Percentiles rank a stretch among this genome's conserved stretches.
phyloP scores from a whole-genome alignment of 83 land plant species.

The Diphasiastrum complanatum region DNA sequence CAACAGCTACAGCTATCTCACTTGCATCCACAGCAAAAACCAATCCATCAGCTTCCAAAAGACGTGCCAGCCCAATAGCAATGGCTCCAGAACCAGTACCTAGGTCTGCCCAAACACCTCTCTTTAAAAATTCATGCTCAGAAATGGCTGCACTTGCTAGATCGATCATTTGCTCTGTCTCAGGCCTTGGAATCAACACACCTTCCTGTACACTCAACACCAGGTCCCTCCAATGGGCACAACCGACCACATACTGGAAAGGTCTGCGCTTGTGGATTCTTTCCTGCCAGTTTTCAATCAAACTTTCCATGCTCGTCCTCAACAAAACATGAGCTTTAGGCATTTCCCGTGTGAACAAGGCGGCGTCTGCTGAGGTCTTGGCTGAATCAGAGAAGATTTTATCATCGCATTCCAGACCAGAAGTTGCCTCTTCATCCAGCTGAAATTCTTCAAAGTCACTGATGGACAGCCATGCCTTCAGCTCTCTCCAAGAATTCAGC shows the following conservation, averaged over 20 bases:
- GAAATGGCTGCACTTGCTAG: conserved; percentile 50
- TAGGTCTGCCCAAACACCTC: conserved; percentile 89
- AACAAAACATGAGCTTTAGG: conserved; percentile 19
- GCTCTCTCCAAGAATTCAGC: background rate
- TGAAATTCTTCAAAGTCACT: no score
- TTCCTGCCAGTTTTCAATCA: conserved; percentile 63
- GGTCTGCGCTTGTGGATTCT: conserved; percentile 74
- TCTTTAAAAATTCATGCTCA: conserved; percentile 22
- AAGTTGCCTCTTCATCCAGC: no score
- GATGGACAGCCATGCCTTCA: no score
- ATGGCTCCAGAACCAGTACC: conserved; percentile 97
- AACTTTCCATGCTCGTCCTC: conserved; percentile 48
- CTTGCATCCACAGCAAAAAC: conserved; percentile 80
- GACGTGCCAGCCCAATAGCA: conserved; percentile 70
- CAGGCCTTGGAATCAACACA: conserved; percentile 95
- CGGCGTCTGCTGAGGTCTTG: conserved; percentile 15
- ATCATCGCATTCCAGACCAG: background rate
- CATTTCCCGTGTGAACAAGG: background rate
- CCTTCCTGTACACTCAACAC: conserved; percentile 82
- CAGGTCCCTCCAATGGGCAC: conserved; percentile 96
- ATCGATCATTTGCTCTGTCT: conserved; percentile 81
- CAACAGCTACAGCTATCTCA: conserved; percentile 60
- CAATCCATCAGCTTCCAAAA: conserved; percentile 46
- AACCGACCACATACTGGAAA: conserved; percentile 89
- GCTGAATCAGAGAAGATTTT: background rate